phyloP scores from a whole-genome alignment of 257 asterid species.

The Dorcoceras hygrometricum region DNA sequence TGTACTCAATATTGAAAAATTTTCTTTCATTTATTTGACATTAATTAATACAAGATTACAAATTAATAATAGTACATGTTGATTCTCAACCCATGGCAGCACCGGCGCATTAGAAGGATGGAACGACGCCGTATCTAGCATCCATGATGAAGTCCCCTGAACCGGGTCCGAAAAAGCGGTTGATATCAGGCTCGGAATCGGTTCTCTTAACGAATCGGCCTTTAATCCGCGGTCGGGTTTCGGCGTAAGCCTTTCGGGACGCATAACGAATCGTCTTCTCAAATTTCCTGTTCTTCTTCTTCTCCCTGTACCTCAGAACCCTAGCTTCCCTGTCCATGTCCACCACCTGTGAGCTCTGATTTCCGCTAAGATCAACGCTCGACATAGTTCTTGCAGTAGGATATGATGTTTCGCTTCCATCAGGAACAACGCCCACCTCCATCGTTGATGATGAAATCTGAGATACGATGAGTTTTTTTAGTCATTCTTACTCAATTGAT shows the following conservation, averaged over 20 bases:
- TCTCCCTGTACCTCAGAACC: slow-evolving; percentile 80
- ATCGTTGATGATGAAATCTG: slow-evolving; percentile 85
- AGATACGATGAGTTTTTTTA: no score
- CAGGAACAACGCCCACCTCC: slow-evolving; percentile 85
- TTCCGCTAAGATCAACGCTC: slow-evolving; percentile 30
- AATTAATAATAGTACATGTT: slow-evolving; percentile 16
- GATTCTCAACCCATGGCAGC: background rate
- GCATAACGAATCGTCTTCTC: slow-evolving; percentile 89
- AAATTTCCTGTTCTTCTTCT: slow-evolving; percentile 73
- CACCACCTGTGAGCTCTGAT: slow-evolving; percentile 35
- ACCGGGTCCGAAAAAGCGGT: slow-evolving; percentile 35
- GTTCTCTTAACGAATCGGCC: slow-evolving; percentile 81
- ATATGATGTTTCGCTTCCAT: slow-evolving; percentile 62
- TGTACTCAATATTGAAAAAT: background rate
- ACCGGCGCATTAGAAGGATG: slow-evolving; percentile 39
- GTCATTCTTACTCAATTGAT: no score
- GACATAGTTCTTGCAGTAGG: slow-evolving; percentile 31
- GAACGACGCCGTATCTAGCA: slow-evolving; percentile 49
- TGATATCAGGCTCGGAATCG: slow-evolving; percentile 43
- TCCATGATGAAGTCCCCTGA: slow-evolving; percentile 40
- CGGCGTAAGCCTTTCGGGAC: slow-evolving; percentile 84
- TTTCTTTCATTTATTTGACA: slow-evolving; percentile 17
- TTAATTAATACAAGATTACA: slow-evolving; percentile 11
- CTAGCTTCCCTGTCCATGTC: slow-evolving; percentile 73
- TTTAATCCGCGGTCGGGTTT: slow-evolving; percentile 79